Evolutionary conservation across 177 flowering plant genomes (phyloP), one percentile per base, ranked within the genome.

Genomic region (Vitis hybrid): DNA sequence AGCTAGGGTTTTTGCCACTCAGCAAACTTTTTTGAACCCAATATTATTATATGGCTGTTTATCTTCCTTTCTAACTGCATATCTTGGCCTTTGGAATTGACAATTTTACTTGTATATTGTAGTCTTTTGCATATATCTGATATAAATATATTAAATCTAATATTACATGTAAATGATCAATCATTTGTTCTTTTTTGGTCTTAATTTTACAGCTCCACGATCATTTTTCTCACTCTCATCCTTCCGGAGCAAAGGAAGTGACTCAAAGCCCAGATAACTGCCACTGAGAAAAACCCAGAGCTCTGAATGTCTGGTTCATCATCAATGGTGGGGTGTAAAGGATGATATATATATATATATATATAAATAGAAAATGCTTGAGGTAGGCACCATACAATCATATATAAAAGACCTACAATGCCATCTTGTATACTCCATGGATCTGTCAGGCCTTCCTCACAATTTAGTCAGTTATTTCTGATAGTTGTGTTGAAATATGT

Each of bases 231-330:
- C 97, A 2, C 88, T 93, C 54, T 90, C 98, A 17, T 70, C 92
- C 15, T 96, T 96, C 62, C 87, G 97, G 70, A 93, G 97, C 94
- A 95, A 96, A 82, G 97, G 93, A 75, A 90, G 85, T 56, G 98
- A 96, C 52, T 79, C 97, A 11, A 96, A 92, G 82, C 88, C 82
- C 17, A 86, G 97, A 74, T 95, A 67, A 66, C 52, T 11, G 54
- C 64, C 54, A 32, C 32, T 18, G 45, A 55, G 51, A 66, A 58
- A 70, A 62, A 51, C 50, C 74, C 26, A 57, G 69, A 64, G 58
- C 45, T 52, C 26, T 6, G 45, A 34, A 67, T 63, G 19, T 54
- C 59, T 56, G 69, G 21, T 62, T 66, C 77, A 70, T 65, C 56
- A 48, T 64, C 32, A 57, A 62, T 54, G 13, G 57, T 65, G 66